Evolutionary conservation across 225 moss, liverwort and hornwort genomes (phyloP).

Genomic region (Lunularia cruciata): DNA sequence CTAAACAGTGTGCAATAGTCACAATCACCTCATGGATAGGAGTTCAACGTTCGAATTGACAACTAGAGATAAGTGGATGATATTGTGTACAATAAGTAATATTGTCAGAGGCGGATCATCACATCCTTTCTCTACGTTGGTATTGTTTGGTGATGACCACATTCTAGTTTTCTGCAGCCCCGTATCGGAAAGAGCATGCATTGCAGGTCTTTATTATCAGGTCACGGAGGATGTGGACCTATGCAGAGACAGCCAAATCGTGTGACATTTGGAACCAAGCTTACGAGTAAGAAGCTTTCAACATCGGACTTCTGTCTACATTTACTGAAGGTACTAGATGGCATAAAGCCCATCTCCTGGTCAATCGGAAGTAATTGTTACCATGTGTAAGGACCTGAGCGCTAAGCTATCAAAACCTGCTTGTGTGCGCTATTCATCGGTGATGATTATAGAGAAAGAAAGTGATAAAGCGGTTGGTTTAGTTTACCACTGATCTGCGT

Average conservation of each 20-base stretch:
- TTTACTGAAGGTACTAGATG: background rate
- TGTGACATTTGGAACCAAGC: background rate
- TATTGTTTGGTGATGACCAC: background rate
- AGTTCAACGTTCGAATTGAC: background rate
- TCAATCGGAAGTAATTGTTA: too few relatives aligned
- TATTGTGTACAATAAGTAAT: conserved; percentile 9
- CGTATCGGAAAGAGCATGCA: background rate
- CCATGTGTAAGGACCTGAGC: too few relatives aligned
- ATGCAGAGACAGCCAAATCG: conserved; percentile 3
- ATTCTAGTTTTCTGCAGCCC: background rate
- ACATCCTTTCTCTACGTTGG: background rate
- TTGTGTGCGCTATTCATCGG: too few relatives aligned
- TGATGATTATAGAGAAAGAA: too few relatives aligned
- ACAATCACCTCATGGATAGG: background rate
- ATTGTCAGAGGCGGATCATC: conserved; percentile 8
- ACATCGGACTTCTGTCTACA: background rate
- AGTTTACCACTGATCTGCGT: too few relatives aligned
- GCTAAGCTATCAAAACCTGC: too few relatives aligned
- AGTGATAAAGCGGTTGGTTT: too few relatives aligned
- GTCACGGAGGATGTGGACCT: background rate
- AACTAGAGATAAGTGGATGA: background rate
- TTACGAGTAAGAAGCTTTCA: background rate
- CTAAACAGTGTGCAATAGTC: background rate
- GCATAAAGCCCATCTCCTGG: too few relatives aligned
- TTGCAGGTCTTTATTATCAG: background rate